Evolutionary conservation across 768 basidiomycete genomes (phyloP), one percentile per base, ranked within the genome.

Genomic region (Lactarius deliciosus): DNA sequence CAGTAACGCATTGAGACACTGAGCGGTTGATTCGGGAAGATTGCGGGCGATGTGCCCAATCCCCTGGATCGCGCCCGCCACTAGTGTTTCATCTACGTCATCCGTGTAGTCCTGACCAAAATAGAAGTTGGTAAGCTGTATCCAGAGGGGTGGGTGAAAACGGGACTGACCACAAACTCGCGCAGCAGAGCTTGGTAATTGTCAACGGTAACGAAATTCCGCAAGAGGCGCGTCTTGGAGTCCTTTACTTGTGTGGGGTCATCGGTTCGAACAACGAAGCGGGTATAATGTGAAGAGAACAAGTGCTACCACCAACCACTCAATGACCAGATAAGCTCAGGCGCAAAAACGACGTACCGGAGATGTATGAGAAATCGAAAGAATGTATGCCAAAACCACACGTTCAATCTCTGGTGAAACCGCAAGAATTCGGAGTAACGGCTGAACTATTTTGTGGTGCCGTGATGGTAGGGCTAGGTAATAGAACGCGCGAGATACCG

Each of bases 1-100:
- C 76, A 92, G 91, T 20, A 98, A 81, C 2, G 89, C 84, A 1
- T 82, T 84, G 61, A 96, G 80, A 73, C 93, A 94, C 55, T 88
- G 86, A 28, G 85, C 81, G 2, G 85, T 82, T 28, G 86, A 85
- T 28, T 89, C 86, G 0, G 94, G 90, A 45, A 92, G 81, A 5
- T 82, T 73, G 43, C 81, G 79, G 0, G 94, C 91, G 70, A 89
- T 89, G 68, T 80, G 82, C 13, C 96, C 96, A 61, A 98, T 83
- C 1, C 89, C 94, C 20, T 81, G 80, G 55, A 97, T 86, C 0
- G 94, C 84, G 36, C 86, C 87, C 16, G 83, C 80, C 0, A 92
- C 89, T 0, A 95, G 83, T 2, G 72, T 69, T 71, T 93, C 90
- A 62, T 95, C 85, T 0, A 83, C 77, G 72, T 92, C 91, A n/a